Base-by-base conservation (phyloP, 2,329 filamentous ascomycete genomes). In the Neopestalotiopsis sp. region DNA sequence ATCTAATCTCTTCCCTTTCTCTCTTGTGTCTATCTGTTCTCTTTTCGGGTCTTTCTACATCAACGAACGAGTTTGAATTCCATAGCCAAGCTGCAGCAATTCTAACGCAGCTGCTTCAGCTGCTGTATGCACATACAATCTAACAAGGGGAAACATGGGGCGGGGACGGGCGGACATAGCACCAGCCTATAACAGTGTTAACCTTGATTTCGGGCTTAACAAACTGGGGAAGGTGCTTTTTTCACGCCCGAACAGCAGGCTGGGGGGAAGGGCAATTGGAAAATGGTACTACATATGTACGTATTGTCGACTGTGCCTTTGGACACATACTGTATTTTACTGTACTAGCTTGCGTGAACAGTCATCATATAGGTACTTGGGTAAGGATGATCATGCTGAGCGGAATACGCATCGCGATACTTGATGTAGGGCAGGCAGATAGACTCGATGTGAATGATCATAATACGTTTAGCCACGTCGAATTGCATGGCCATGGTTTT, bases 141-240 rank as follows among this genome's bases (percentile, higher is more conserved):
- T 24, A 24, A 38, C 34, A 64, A 40, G 38, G 40, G 56, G 49
- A 20, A 28, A 20, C 9, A 28, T 13, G 65, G 28, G 17, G 63
- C 34, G 63, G 63, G 49, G 63, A 57, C 49, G 20, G 34, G 49
- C 20, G 49, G 17, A 34, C 30, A 13, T 34, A 13, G 28, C 42
- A 56, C 20, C 63, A 38, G 63, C 63, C 63, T 57, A 66, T 66
- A 45, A 66, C 17, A 34, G 40, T 24, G 20, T 24, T 20, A 28
- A 34, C 42, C 53, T 38, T 28, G 40, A 38, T n/a, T 17, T 38
- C 58, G 34, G 65, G 17, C 56, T 59, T 61, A 32, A 67, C 56
- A 38, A 61, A 67, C n/a, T 67, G 45, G 65, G 65, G 65, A 67
- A 67, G 65, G 65, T 67, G 53, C 53, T 67, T 61, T 38, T 67